Conservation (phyloP, 352 stramenopile species). For the Phytophthora cryptogea region DNA sequence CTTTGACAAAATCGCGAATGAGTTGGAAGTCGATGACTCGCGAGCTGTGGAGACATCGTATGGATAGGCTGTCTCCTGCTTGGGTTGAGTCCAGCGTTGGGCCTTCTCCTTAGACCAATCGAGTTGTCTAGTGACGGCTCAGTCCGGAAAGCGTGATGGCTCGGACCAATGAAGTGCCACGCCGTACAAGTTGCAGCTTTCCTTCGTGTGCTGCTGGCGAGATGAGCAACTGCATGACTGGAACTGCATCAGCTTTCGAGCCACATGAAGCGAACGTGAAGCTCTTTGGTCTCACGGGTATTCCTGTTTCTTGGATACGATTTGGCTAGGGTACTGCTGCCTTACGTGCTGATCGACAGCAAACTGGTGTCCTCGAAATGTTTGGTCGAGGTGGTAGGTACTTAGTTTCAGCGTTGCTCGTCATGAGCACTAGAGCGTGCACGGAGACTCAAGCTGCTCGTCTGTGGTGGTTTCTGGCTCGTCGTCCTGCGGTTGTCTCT, state of each 20-base stretch:
- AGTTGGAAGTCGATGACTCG: background rate
- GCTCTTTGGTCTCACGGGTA: conserved; percentile 9
- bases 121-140: conserved; percentile 2
- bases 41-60: too few species aligned
- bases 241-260: background rate
- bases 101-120: conserved; percentile 22
- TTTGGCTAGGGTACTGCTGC: conserved; percentile 14
- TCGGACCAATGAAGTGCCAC: conserved; percentile 19
- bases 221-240: conserved; percentile 10
- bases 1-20: conserved; percentile 21
- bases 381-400: background rate
- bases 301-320: conserved; percentile 17
- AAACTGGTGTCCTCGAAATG: conserved; percentile 13
- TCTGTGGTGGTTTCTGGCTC: conserved; percentile 3
- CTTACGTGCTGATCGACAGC: background rate
- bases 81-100: conserved; percentile 11
- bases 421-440: conserved; percentile 3
- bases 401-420: conserved; percentile 9
- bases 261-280: conserved; percentile 1
- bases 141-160: conserved; percentile 23
- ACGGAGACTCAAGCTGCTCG: conserved; percentile 2
- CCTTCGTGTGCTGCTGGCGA: conserved; percentile 9
- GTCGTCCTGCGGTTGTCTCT: conserved; percentile 27
- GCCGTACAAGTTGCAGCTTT: conserved; percentile 5
- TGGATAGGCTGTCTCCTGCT: background rate